phyloP scores from a whole-genome alignment of 805 yeast species.

The Saturnispora hagleri region DNA sequence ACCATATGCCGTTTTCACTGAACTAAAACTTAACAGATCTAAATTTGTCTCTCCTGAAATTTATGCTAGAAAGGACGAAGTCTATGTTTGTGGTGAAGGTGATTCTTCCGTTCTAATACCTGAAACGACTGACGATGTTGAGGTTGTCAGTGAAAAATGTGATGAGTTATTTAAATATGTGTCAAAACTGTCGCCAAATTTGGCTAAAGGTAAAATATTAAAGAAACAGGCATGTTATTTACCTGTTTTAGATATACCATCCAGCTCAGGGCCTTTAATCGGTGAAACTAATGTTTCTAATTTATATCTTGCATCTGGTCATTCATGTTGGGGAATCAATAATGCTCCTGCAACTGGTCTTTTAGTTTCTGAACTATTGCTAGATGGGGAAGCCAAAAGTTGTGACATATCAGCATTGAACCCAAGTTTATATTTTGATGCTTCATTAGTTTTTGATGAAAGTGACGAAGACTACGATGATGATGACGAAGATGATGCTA shows the following conservation, averaged over 20 bases:
- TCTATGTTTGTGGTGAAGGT: slow-evolving; percentile 96
- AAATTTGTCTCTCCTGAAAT: slow-evolving; percentile 85
- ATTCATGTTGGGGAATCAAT: slow-evolving; percentile 98
- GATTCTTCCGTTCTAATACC: slow-evolving; percentile 87
- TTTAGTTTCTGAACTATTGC: slow-evolving; percentile 73
- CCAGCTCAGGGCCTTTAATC: slow-evolving; percentile 84
- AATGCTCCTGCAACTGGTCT: slow-evolving; percentile 98
- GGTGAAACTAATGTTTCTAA: slow-evolving; percentile 87
- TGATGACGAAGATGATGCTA: slow-evolving; percentile 15
- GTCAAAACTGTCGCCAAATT: slow-evolving; percentile 59
- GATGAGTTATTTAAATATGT: slow-evolving; percentile 80
- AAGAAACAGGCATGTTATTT: slow-evolving; percentile 90
- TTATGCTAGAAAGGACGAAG: slow-evolving; percentile 91
- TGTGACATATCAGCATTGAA: slow-evolving; percentile 78
- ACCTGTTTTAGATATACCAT: slow-evolving; percentile 90
- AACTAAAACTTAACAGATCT: slow-evolving; percentile 58
- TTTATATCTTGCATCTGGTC: slow-evolving; percentile 80
- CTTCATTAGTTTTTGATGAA: slow-evolving; percentile 33
- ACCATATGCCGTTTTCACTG: slow-evolving; percentile 92
- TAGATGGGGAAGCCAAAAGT: slow-evolving; percentile 72
- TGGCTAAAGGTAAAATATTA: slow-evolving; percentile 65
- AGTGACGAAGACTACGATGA: slow-evolving; percentile 24
- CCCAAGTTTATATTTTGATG: slow-evolving; percentile 83
- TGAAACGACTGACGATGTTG: slow-evolving; percentile 89
- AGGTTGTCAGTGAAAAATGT: slow-evolving; percentile 78